phyloP scores from a whole-genome alignment of 2,329 filamentous ascomycete genomes.

The Claviceps spartinae region DNA sequence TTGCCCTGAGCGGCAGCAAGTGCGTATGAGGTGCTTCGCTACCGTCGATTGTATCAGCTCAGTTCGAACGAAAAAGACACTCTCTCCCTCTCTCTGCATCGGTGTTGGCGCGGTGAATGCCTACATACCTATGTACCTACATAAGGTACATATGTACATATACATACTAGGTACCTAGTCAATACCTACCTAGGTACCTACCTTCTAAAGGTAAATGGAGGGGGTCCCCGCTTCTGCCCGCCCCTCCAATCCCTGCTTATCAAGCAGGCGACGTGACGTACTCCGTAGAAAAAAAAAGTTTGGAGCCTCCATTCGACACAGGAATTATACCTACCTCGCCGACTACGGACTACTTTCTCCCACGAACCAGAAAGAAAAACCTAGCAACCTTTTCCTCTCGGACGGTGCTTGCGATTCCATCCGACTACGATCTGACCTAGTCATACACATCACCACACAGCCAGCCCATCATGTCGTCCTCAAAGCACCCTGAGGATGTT shows the following conservation, averaged over 20 bases:
- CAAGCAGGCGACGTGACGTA: conserved; percentile 4
- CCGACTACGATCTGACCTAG: background rate
- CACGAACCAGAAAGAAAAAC: no score
- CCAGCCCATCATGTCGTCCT: conserved; percentile 17
- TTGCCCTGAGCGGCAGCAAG: no score
- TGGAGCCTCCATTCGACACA: background rate
- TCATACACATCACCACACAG: background rate
- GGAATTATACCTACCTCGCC: background rate
- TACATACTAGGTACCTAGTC: background rate
- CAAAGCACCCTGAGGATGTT: conserved; percentile 12
- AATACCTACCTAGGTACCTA: background rate
- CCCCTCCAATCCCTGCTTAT: conserved; percentile 6
- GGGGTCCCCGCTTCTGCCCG: background rate
- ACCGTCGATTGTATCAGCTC: no score
- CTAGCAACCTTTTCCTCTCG: background rate
- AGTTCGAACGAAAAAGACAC: no score
- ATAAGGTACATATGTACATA: no score
- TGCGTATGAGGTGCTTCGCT: no score
- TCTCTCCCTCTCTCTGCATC: no score
- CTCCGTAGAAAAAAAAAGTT: background rate
- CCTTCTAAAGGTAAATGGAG: background rate
- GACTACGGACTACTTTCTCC: background rate
- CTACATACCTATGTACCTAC: no score
- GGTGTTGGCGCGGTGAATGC: no score
- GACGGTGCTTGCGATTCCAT: background rate